Evolutionary conservation across 345 rosid species (phyloP), one percentile per base, ranked within the genome.

Genomic region (Populus tremula): DNA sequence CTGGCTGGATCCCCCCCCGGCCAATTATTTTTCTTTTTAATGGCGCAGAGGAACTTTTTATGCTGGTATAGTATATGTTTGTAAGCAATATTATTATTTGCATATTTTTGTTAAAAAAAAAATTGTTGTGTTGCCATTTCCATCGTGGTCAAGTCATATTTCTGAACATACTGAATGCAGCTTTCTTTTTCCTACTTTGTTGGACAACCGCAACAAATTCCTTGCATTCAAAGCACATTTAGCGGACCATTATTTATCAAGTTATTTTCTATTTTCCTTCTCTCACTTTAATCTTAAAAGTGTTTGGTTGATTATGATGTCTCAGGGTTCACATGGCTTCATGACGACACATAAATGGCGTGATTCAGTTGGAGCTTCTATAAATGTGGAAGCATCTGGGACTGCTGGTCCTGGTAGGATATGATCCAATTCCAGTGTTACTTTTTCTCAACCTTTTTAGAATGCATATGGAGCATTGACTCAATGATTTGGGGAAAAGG

Each of bases 321-420:
- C 86, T 54, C 87, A 96, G 99, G 99, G 94, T 66, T 87, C 99
- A 69, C 98, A 96, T 81, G 98, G 99, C 81, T 96, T 96, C 86
- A 89, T 96, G 92, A 93, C 83, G 75, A 86, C 93, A 74, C 81
- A 92, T 82, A 89, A 84, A 88, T 91, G 97, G 97, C 91, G 87
- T 64, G 91, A 93, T 79, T 85, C 92, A 47, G 85, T 96, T 78
- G 98, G 99, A 77, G 98, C 99, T 85, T 79, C 87, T 81, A 86
- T 96, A 82, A 91, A 96, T 80, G 90, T 96, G 79, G 99, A 96
- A 88, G 99, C 99, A 72, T 91, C 99, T 83, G 99, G 99, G 20
- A 86, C 90, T 5, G 98, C 97, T 82, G 98, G 99, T 76, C 86
- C 85, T 86, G 99, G 99, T 96, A 87, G 59, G 89, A 20, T 67